phyloP scores from a whole-genome alignment of 495 filamentous ascomycete genomes.

The Friedmanniomyces simplex region DNA sequence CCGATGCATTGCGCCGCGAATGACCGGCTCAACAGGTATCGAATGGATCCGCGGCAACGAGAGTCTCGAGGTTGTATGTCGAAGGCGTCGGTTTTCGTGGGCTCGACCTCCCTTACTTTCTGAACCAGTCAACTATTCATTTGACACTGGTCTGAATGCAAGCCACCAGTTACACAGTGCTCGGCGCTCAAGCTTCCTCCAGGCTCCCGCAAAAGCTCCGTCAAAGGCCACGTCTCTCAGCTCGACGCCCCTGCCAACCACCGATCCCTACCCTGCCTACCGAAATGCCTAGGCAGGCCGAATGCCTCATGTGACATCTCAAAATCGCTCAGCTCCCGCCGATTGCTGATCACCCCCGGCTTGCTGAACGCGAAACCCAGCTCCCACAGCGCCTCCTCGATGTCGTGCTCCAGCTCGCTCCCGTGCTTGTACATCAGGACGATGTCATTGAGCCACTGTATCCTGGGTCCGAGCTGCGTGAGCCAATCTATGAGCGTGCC shows the following conservation, averaged over 20 bases:
- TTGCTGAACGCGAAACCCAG: not conserved
- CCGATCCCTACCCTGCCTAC: not conserved
- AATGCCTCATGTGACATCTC: not conserved
- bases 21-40: too few relatives aligned
- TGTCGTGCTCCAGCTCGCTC: slow-evolving; percentile 1
- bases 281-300: slow-evolving; percentile 4
- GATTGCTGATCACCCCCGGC: not conserved
- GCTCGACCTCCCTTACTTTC: too few relatives aligned
- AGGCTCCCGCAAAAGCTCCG: not conserved
- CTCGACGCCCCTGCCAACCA: not conserved
- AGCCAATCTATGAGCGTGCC: slow-evolving; percentile 8
- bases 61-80: too few relatives aligned
- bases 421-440: slow-evolving; percentile 6
- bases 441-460: not conserved
- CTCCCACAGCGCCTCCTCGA: not conserved
- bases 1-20: too few relatives aligned
- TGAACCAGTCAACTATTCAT: too few relatives aligned
- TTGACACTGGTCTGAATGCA: too few relatives aligned
- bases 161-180: too few relatives aligned
- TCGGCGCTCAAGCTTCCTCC: too few relatives aligned
- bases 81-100: too few relatives aligned
- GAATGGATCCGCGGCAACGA: too few relatives aligned
- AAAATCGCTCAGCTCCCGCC: slow-evolving; percentile 1
- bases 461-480: not conserved
- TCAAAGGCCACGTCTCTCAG: not conserved